phyloP scores from a whole-genome alignment of 176 grass and related monocot species.

The sorghum (Sorghum bicolor) region Sorghum_bicolor_NCBIv3 NC_012878.2:1944501-1945000 shows the following conservation, averaged over 20 bases:
- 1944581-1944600: neutral
- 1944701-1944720: neutral
- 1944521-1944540: neutral
- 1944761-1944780: neutral
- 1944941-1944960: neutral
- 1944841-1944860: too few species aligned
- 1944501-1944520: conserved; percentile 27
- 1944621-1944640: too few species aligned
- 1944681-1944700: neutral
- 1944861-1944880: neutral
- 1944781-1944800: too few species aligned
- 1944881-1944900: neutral
- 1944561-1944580: neutral
- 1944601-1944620: neutral
- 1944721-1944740: neutral
- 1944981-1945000: neutral
- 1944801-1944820: too few species aligned
- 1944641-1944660: too few species aligned
- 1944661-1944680: too few species aligned
- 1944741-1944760: neutral
- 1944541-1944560: neutral
- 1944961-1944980: neutral
- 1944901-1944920: neutral
- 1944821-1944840: too few species aligned
- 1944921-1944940: neutral